Evolutionary conservation across 306 rosid species (phyloP), one percentile per base, ranked within the genome.

Genomic region (Glycyrrhiza uralensis): DNA sequence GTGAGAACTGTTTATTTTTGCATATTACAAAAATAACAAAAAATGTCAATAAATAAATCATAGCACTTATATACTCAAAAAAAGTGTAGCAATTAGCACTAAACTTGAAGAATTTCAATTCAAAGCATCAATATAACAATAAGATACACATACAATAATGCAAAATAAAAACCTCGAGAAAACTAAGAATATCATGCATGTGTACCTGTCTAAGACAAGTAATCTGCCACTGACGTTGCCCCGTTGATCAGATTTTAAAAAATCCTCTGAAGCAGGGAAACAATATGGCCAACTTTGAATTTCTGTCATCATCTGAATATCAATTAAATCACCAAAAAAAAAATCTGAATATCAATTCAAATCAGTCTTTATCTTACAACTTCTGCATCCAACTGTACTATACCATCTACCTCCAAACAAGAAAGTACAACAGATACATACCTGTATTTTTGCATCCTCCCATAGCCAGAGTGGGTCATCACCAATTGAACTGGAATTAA

Each of bases 381-480:
- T 29, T 66, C 50, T 23, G 47, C 66, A 72, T 66, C 52, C 71
- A 79, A 56, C 47, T 69, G 35, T 44, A 52, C 22, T 23, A 68
- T 44, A 69, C 35, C 4, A 77, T 67, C 55, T 45, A 75, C 60
- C 39, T 49, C 70, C 71, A 50, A 57, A 26, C 26, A 63, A 76
- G 6, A 82, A 73, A 86, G 61, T 72, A 60, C 47, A 71, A 42
- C 45, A 68, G 55, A 46, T 12, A 28, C 47, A 41, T 30, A 93
- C 98, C 97, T 90, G 92, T 50, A 79, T 26, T 76, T 90, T 90
- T 10, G 97, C 96, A 82, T 93, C 88, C 72, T 89, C 89, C 98
- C 98, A 93, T 1, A 93, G 87, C 65, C 4, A 67, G 52, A 42
- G 79, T 1, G 92, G 88, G 66, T 84, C 83, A 4, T 71, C 80